These are phyloP conservation scores for Bidens hawaiensis DNA, from an alignment of 140 eudicot species.

Conservation along the genomic window DNA sequence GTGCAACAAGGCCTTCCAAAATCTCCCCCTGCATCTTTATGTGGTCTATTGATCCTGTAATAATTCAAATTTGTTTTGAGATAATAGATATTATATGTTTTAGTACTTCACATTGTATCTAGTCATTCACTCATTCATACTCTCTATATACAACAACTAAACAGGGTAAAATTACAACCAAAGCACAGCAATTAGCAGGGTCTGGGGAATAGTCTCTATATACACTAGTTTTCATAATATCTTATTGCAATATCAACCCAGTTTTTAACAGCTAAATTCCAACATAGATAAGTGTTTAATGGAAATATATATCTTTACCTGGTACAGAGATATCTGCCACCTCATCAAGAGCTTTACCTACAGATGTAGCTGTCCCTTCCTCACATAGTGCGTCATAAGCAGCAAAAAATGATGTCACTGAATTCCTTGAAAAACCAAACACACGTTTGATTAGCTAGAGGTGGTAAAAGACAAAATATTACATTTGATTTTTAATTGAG, in stretches of 20 bases:
- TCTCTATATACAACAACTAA: too few relatives aligned
- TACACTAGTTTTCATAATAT: too few relatives aligned
- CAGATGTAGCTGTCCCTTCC: slow-evolving; percentile 96
- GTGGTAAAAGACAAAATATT: too few relatives aligned
- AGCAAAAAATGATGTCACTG: slow-evolving; percentile 84
- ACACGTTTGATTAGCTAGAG: slow-evolving; percentile 7
- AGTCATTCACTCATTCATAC: too few relatives aligned
- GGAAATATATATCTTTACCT: slow-evolving; percentile 41
- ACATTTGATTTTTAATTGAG: too few relatives aligned
- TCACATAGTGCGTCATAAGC: slow-evolving; percentile 87
- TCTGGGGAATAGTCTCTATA: too few relatives aligned
- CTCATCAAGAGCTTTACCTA: slow-evolving; percentile 89
- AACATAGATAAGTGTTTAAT: slow-evolving; percentile 2
- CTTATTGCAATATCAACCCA: slow-evolving; percentile 2
- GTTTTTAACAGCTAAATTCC: slow-evolving; percentile 6
- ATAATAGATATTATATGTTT: neutral
- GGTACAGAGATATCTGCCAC: slow-evolving; percentile 89
- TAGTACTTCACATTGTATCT: neutral
- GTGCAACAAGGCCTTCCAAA: slow-evolving; percentile 95
- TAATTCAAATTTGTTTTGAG: neutral
- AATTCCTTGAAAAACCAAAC: slow-evolving; percentile 48
- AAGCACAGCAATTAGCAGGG: too few relatives aligned
- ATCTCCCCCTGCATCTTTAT: slow-evolving; percentile 90
- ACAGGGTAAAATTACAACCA: too few relatives aligned
- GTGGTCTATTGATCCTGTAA: slow-evolving; percentile 71